Percentiles rank a stretch among this genome's conserved stretches.
Conservation (phyloP, 371 early-diverging fungal species). For the Coemansia sp. region DNA sequence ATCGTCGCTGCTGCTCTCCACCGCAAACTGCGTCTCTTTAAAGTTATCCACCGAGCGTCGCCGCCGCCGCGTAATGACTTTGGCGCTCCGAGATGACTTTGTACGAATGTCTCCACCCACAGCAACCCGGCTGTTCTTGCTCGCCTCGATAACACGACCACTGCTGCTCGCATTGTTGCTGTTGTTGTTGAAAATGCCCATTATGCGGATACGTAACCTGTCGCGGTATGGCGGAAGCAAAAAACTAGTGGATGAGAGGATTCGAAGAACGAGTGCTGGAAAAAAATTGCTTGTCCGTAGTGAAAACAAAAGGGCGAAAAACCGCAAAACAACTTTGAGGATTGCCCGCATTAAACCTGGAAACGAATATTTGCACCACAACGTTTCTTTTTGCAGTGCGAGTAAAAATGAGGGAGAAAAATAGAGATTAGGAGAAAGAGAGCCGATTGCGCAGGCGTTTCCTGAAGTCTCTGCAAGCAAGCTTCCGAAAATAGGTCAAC, state of each 20-base stretch:
- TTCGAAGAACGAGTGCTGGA: not conserved
- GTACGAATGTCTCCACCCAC: no score
- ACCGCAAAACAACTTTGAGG: not conserved
- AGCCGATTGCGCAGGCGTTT: no score
- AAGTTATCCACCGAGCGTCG: slow-evolving; percentile 37
- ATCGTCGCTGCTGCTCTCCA: slow-evolving; percentile 40
- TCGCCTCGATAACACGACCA: not conserved
- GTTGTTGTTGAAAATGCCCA: slow-evolving; percentile 7
- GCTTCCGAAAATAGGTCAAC: no score
- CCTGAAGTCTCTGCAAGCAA: no score
- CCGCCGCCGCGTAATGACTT: slow-evolving; percentile 19
- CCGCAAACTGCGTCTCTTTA: slow-evolving; percentile 18
- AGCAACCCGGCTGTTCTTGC: not conserved
- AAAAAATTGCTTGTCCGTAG: not conserved
- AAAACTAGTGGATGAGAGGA: not conserved
- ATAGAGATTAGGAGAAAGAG: no score
- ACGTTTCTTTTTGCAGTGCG: no score
- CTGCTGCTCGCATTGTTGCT: not conserved
- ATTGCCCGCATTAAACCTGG: not conserved
- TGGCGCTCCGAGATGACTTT: not conserved
- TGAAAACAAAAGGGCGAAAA: not conserved
- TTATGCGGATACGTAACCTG: not conserved
- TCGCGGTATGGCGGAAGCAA: not conserved
- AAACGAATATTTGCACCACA: not conserved
- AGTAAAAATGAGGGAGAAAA: no score